These are phyloP conservation scores for Leccinum sublutescens DNA, from an alignment of 768 basidiomycete species.

Conservation along the genomic window DNA sequence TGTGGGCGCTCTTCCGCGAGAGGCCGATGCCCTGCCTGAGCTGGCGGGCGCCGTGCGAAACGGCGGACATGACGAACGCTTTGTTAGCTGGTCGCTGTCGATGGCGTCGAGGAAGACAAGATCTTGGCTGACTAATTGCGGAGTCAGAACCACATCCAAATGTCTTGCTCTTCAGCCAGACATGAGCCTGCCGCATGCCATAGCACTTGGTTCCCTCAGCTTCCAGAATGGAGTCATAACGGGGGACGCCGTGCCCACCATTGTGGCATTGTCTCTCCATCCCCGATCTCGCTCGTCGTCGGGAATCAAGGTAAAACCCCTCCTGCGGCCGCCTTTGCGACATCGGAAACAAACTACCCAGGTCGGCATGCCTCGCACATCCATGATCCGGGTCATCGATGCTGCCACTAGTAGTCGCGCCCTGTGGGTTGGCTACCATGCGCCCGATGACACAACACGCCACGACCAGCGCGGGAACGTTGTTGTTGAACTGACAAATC, in stretches of 20 bases:
- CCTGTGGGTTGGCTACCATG: conserved; percentile 23
- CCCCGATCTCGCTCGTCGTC: conserved; percentile 14
- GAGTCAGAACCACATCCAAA: no score
- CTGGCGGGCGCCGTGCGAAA: conserved; percentile 28
- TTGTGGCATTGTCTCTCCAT: no score
- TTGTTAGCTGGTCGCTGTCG: not conserved
- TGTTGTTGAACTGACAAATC: conserved; percentile 29
- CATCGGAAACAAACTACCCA: not conserved
- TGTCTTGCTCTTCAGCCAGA: no score
- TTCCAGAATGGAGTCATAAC: no score
- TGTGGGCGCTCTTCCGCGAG: not conserved
- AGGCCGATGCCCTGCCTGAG: conserved; percentile 26
- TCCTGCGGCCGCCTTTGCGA: not conserved
- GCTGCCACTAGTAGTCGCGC: conserved; percentile 8
- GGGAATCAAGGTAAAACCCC: conserved; percentile 33
- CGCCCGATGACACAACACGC: conserved; percentile 27
- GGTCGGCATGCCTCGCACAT: conserved; percentile 1
- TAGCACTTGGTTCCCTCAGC: no score
- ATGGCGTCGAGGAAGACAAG: not conserved
- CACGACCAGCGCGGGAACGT: conserved; percentile 26
- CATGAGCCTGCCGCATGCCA: no score
- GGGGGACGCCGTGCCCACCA: no score
- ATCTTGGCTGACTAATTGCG: not conserved
- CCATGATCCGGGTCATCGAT: conserved; percentile 14
- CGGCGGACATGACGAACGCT: conserved; percentile 18